Percentiles rank a stretch among this genome's conserved stretches.
Conservation (phyloP, 2,329 filamentous ascomycete species). For the Phaeosphaeria sp. region DNA sequence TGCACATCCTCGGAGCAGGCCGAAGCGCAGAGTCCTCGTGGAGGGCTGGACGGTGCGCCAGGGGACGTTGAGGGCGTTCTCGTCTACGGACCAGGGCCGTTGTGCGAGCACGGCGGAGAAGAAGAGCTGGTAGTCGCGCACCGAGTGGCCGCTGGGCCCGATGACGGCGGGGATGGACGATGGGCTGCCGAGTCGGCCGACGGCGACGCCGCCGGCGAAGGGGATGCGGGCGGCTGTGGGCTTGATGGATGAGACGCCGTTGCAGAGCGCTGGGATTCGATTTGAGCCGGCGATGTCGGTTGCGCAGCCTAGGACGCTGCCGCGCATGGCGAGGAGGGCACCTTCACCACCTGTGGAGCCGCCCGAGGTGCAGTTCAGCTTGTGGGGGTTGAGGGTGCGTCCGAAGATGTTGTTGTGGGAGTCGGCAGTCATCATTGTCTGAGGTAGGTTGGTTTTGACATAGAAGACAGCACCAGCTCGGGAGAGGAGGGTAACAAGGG, state of each 20-base stretch:
- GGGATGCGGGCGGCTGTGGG: conserved; percentile 61
- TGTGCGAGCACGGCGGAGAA: conserved; percentile 51
- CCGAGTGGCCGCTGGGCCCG: conserved; percentile 53
- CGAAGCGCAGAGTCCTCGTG: conserved; percentile 52
- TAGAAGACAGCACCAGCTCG: conserved; percentile 58
- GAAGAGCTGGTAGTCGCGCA: conserved; percentile 52
- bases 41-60: conserved; percentile 51
- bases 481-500: conserved; percentile 47
- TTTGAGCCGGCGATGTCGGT: conserved; percentile 70
- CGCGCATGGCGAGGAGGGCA: conserved; percentile 64
- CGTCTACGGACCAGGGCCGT: conserved; percentile 56
- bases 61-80: conserved; percentile 50
- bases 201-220: conserved; percentile 41
- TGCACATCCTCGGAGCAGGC: conserved; percentile 57
- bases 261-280: conserved; percentile 85
- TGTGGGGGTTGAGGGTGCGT: conserved; percentile 68
- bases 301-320: conserved; percentile 66
- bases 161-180: conserved; percentile 46
- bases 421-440: conserved; percentile 59
- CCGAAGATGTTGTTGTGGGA: conserved; percentile 69
- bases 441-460: conserved; percentile 61
- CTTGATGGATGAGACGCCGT: conserved; percentile 56
- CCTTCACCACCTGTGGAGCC: conserved; percentile 73
- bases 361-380: conserved; percentile 66
- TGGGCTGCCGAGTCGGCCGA: conserved; percentile 40